phyloP scores from a whole-genome alignment of 2,329 filamentous ascomycete genomes.

The Magnaporthiopsis poae region DNA sequence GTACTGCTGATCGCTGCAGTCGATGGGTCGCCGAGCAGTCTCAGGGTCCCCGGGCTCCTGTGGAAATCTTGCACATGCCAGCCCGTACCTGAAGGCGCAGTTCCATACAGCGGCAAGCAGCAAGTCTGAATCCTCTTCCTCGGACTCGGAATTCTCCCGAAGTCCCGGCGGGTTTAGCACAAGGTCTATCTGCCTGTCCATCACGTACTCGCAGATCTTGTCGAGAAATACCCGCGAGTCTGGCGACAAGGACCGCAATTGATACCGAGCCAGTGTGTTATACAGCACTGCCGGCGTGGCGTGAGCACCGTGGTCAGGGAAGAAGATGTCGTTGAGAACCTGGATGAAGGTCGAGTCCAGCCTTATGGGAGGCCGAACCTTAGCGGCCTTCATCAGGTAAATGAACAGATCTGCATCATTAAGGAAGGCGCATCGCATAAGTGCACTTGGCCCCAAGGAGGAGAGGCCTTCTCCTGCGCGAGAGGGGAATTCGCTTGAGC shows the following conservation, averaged over 20 bases:
- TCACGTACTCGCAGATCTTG: background rate
- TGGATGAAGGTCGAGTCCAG: background rate
- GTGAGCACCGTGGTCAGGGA: background rate
- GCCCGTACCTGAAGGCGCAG: background rate
- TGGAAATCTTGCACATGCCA: background rate
- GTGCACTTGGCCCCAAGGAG: background rate
- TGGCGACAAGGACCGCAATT: background rate
- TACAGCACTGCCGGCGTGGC: background rate
- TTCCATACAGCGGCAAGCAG: background rate
- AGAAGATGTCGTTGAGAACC: background rate
- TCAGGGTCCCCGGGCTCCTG: background rate
- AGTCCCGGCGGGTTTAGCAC: background rate
- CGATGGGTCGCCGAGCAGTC: background rate
- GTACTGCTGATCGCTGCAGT: slow-evolving; percentile 1
- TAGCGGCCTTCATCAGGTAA: background rate
- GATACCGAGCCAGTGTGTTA: background rate
- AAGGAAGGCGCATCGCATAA: background rate
- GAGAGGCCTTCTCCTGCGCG: background rate
- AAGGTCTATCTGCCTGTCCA: background rate
- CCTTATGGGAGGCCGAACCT: background rate
- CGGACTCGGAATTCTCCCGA: background rate
- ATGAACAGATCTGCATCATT: background rate
- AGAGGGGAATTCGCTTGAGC: background rate
- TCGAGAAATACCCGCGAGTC: background rate
- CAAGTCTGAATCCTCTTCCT: background rate